A percentile compares a stretch with the other conserved stretches of the same genome.
These are phyloP conservation scores for Zopfochytrium polystomum DNA, from an alignment of 371 early-diverging fungal species.

Conservation along the genomic window DNA sequence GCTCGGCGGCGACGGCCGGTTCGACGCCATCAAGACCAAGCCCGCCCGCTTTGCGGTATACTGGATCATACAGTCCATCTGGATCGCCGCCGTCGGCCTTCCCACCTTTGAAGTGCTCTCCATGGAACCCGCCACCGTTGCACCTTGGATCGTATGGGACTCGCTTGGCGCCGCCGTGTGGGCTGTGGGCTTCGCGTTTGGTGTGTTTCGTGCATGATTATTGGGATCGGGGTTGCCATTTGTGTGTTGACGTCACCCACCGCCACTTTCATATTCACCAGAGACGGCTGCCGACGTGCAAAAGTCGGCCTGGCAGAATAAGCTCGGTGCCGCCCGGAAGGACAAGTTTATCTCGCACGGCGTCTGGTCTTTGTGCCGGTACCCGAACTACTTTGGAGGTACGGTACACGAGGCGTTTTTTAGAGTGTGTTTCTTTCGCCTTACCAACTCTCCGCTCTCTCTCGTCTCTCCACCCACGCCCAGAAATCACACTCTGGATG, in stretches of 20 bases:
- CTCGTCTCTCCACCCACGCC: background rate
- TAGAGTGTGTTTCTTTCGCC: background rate
- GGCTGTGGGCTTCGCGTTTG: conserved; percentile 23
- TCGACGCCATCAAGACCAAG: conserved; percentile 33
- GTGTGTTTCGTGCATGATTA: too few species aligned
- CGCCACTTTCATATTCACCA: too few species aligned
- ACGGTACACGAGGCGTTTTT: too few species aligned
- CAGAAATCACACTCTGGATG: conserved; percentile 27
- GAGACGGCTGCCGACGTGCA: conserved; percentile 27
- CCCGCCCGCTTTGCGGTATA: conserved; percentile 18
- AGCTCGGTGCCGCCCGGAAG: conserved; percentile 14
- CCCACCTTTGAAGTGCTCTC: conserved; percentile 14
- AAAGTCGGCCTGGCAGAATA: conserved; percentile 33
- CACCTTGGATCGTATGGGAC: conserved; percentile 11
- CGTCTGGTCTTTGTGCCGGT: conserved; percentile 22
- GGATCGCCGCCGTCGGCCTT: conserved; percentile 25
- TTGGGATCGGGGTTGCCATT: too few species aligned
- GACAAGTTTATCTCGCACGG: conserved; percentile 25
- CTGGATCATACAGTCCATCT: conserved; percentile 25
- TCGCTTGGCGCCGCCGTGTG: conserved; percentile 22
- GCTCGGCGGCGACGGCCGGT: conserved; percentile 29
- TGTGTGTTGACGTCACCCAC: too few species aligned
- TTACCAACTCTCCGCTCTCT: background rate
- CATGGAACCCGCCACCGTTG: conserved; percentile 2
- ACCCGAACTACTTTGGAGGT: conserved; percentile 33